Conservation (phyloP, 805 yeast species). For the Teunomyces cretensis region DNA sequence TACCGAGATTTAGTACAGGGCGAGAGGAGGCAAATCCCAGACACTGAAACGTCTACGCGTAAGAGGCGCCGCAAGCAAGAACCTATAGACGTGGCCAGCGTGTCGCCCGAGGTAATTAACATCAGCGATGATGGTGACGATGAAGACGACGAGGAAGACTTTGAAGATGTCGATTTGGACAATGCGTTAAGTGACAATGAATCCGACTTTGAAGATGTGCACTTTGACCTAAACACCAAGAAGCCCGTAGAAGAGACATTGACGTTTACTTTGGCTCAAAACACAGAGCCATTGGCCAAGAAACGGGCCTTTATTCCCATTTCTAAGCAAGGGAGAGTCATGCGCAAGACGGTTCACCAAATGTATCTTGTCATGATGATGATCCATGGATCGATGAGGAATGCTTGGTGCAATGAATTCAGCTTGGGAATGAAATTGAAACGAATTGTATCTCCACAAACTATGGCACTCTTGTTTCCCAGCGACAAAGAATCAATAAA, state of each 20-base stretch:
- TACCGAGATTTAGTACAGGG: background rate
- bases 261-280: slow-evolving; percentile 9
- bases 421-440: slow-evolving; percentile 41
- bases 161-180: slow-evolving; percentile 14
- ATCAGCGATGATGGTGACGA: slow-evolving; percentile 3
- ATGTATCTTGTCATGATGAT: slow-evolving; percentile 57
- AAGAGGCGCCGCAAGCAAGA: background rate
- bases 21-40: background rate
- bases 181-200: slow-evolving; percentile 6
- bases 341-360: slow-evolving; percentile 58
- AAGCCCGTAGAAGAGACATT: background rate
- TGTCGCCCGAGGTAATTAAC: background rate
- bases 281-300: slow-evolving; percentile 15
- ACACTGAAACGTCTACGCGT: background rate
- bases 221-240: slow-evolving; percentile 7
- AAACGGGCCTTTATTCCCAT: slow-evolving; percentile 37
- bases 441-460: slow-evolving; percentile 46
- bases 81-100: background rate
- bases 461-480: slow-evolving; percentile 44
- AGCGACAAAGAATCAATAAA: slow-evolving; percentile 8
- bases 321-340: slow-evolving; percentile 53
- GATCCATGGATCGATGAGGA: slow-evolving; percentile 66
- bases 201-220: slow-evolving; percentile 25
- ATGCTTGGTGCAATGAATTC: slow-evolving; percentile 67
- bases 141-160: slow-evolving; percentile 13